A percentile compares a stretch with the other conserved stretches of the same genome.
Evolutionary conservation across 2,329 filamentous ascomycete genomes (phyloP).

Genomic region (Venturia nashicola): DNA sequence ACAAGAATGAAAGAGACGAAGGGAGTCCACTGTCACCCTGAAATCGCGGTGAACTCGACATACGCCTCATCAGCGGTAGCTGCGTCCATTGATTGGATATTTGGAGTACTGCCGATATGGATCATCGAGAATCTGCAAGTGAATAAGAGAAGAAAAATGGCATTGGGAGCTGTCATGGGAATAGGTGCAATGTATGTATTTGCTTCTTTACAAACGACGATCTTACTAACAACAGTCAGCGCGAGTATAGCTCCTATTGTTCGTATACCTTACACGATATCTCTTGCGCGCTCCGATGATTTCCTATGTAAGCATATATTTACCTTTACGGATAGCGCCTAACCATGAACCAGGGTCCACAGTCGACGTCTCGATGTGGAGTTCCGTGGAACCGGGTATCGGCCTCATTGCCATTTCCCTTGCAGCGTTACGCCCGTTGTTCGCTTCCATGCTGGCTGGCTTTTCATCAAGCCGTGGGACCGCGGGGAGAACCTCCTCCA

Average conservation of each 20-base stretch:
- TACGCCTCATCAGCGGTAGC: slow-evolving; percentile 13
- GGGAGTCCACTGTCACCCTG: background rate
- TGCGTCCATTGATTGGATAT: slow-evolving; percentile 13
- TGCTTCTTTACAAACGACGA: too few species aligned
- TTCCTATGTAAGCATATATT: slow-evolving; percentile 18
- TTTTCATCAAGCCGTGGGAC: background rate
- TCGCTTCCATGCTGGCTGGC: slow-evolving; percentile 10
- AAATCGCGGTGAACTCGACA: slow-evolving; percentile 1
- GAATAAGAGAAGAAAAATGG: slow-evolving; percentile 17
- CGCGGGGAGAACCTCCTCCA: background rate
- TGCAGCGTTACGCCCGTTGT: slow-evolving; percentile 21
- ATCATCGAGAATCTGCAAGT: slow-evolving; percentile 20
- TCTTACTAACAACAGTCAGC: too few species aligned
- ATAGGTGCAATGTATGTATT: slow-evolving; percentile 16
- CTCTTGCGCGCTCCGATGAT: slow-evolving; percentile 24
- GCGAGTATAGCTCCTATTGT: slow-evolving; percentile 27
- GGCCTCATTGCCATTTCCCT: slow-evolving; percentile 22
- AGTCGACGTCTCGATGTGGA: slow-evolving; percentile 19
- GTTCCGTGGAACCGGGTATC: slow-evolving; percentile 22
- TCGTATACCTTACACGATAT: slow-evolving; percentile 30
- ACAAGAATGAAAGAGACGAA: background rate
- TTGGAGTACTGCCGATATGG: slow-evolving; percentile 18
- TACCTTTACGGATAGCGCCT: too few species aligned
- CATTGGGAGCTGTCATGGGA: slow-evolving; percentile 19
- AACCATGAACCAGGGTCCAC: slow-evolving; percentile 6